Percentiles rank a stretch among this genome's conserved stretches.
These are phyloP conservation scores for Mycena olivaceomarginata DNA, from an alignment of 768 basidiomycete genomes.

Conservation along the genomic window DNA sequence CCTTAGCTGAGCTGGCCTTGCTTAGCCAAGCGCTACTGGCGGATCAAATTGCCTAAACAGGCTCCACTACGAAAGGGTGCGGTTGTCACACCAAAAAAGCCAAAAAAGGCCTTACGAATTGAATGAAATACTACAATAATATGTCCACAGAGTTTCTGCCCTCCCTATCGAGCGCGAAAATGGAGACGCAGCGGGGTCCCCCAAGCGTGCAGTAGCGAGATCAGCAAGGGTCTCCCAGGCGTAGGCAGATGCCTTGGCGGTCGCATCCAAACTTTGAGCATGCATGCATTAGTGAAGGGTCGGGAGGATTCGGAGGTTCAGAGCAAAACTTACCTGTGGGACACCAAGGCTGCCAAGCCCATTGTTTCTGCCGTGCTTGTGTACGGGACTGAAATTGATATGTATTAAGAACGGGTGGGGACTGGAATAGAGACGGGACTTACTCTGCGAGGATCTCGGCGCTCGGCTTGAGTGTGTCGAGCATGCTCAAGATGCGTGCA, in stretches of 20 bases:
- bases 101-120: too few species aligned
- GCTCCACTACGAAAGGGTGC: too few species aligned
- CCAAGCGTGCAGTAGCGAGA: constrained; percentile 48
- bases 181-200: constrained; percentile 50
- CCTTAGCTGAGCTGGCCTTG: too few species aligned
- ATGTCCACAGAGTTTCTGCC: constrained; percentile 50
- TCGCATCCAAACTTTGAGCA: constrained; percentile 52
- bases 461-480: constrained; percentile 57
- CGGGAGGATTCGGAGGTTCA: neutral
- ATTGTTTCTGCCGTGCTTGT: constrained; percentile 46
- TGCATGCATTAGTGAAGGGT: neutral
- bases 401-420: neutral
- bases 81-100: too few species aligned
- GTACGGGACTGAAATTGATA: constrained; percentile 21
- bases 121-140: too few species aligned
- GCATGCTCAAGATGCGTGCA: constrained; percentile 58
- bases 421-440: constrained; percentile 11
- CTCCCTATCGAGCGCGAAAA: constrained; percentile 50
- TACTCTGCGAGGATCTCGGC: constrained; percentile 54
- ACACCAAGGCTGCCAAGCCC: constrained; percentile 50
- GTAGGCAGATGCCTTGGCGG: constrained; percentile 54
- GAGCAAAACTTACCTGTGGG: constrained; percentile 48
- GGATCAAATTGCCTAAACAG: too few species aligned
- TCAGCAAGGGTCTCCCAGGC: constrained; percentile 57
- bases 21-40: too few species aligned